These are phyloP conservation scores for Schoenoplectus triqueter DNA, from an alignment of 202 grass and related monocot species.

Conservation along the genomic window DNA sequence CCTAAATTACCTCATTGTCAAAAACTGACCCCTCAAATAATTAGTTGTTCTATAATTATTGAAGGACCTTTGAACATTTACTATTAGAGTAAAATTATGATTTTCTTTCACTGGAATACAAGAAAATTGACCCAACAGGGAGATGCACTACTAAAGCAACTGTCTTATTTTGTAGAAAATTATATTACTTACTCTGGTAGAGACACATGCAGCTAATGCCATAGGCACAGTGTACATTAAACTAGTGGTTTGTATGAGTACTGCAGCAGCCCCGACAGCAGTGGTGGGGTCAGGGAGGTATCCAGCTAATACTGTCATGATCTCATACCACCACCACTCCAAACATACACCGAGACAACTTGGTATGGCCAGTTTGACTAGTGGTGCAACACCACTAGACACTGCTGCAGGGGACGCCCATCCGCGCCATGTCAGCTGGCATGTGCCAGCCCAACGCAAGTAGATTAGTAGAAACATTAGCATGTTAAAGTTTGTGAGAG, in stretches of 20 bases:
- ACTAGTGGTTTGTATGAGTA: constrained; percentile 91
- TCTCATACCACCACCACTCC: constrained; percentile 66
- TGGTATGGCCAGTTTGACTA: constrained; percentile 72
- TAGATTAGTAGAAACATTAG: constrained; percentile 76
- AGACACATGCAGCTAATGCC: constrained; percentile 82
- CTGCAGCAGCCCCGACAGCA: constrained; percentile 73
- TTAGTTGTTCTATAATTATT: constrained; percentile 23
- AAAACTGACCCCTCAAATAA: background rate
- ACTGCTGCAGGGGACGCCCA: constrained; percentile 51
- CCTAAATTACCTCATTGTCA: background rate
- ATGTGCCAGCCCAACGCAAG: constrained; percentile 57
- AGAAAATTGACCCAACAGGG: background rate
- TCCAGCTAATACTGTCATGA: constrained; percentile 81
- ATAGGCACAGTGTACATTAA: constrained; percentile 97
- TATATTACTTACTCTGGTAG: constrained; percentile 65
- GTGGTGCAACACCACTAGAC: constrained; percentile 45
- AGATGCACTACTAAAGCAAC: constrained; percentile 15
- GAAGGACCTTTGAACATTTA: constrained; percentile 2
- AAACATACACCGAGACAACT: constrained; percentile 52
- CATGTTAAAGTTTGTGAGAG: constrained; percentile 94
- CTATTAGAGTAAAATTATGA: background rate
- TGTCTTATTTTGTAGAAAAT: background rate
- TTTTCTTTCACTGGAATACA: background rate
- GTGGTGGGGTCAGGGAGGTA: constrained; percentile 80
- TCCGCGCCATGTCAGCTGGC: constrained; percentile 68